These are phyloP conservation scores for Solanum etuberosum DNA, from an alignment of 257 asterid genomes.

Conservation along the genomic window DNA sequence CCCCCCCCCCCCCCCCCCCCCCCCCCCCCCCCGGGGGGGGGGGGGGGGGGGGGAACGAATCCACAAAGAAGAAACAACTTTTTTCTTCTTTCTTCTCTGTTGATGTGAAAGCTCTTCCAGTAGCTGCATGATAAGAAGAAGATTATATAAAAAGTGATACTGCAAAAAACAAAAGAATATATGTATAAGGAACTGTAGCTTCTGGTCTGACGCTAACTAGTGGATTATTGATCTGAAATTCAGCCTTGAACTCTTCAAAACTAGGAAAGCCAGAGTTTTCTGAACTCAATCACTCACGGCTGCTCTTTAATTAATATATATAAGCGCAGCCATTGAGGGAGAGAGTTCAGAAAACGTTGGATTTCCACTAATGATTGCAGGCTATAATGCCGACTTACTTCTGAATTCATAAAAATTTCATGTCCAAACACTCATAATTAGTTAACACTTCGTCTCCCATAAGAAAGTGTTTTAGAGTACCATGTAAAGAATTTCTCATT, in stretches of 20 bases:
- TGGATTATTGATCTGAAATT: neutral
- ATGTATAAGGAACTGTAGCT: neutral
- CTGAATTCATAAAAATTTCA: neutral
- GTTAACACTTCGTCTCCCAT: neutral
- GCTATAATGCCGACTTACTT: neutral
- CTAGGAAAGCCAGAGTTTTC: conserved; percentile 1
- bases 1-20: too few species aligned
- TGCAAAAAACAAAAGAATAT: neutral
- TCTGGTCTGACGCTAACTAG: neutral
- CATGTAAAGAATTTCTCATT: neutral
- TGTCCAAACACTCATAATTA: too few species aligned
- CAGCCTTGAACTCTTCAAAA: neutral
- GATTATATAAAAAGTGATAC: neutral
- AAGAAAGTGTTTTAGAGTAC: neutral
- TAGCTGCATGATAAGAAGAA: neutral
- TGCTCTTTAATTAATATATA: neutral
- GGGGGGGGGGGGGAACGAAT: too few species aligned
- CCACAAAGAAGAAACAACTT: too few species aligned
- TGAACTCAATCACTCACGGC: neutral
- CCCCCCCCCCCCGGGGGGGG: too few species aligned
- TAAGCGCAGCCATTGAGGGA: conserved; percentile 23
- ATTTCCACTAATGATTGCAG: neutral
- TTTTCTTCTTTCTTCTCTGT: too few species aligned
- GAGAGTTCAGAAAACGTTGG: conserved; percentile 25
- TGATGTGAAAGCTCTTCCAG: too few species aligned